Base-by-base conservation (phyloP, 495 filamentous ascomycete species). In the Amniculicola lignicola region DNA sequence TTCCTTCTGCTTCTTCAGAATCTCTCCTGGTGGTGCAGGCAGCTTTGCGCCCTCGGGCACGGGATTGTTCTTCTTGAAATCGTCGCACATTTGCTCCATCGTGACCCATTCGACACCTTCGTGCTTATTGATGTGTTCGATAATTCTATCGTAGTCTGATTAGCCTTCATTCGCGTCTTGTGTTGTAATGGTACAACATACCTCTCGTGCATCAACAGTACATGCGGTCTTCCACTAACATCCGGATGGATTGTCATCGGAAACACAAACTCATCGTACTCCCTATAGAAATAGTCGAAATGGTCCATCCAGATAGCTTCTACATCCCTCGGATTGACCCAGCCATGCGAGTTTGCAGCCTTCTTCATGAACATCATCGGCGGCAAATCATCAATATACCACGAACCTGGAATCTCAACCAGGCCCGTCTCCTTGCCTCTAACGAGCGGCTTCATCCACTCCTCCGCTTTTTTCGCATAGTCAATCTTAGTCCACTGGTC, bases 21-120 rank as follows among this genome's bases (percentile, higher is more conserved):
- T 81, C 44, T 76, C 79, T 6, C 81, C 82, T 15, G 68, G 57
- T 18, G 75, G 68, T 27, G 83, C 83, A 4, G 87, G 86, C 78
- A 89, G 79, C 66, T 82, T 67, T 2, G 86, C 86, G 0, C 84
- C 86, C 40, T 69, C 73, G 2, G 82, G 77, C 3, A 86, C 82
- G 33, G 75, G 71, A 51, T 86, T 88, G 67, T 82, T 87, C 49
- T 72, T 79, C 52, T 81, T 82, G 64, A 80, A 82, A 29, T 80
- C 74, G 46, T 81, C 75, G 15, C 69, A 72, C 65, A 82, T 82
- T 63, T 82, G 67, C 49, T 74, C 78, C 71, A 78, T 75, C 0
- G 78, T 79, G 15, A 75, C 70, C 71, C 76, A 81, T 48, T 80
- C 77, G 9, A 81, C 77, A 4, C 78, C 78, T 38, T 79, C 72